phyloP scores from a whole-genome alignment of 345 rosid species.

The Citrus mangshanensis region DNA sequence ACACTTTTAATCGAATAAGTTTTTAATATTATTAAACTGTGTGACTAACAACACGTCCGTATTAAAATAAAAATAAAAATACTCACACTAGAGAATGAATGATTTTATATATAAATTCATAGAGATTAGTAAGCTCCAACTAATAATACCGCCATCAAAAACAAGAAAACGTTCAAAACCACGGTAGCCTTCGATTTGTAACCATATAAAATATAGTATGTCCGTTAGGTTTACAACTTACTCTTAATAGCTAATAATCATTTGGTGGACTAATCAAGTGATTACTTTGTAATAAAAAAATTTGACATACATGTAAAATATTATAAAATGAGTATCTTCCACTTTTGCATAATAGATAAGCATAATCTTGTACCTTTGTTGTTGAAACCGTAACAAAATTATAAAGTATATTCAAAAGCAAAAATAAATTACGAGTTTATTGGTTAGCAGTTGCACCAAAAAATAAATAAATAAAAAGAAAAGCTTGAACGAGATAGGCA shows the following conservation, averaged over 20 bases:
- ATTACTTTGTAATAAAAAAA: not conserved
- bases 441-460: no score
- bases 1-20: rapidly evolving
- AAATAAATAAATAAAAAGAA: no score
- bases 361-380: not conserved
- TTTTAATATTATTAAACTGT: rapidly evolving
- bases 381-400: not conserved
- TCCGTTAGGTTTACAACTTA: not conserved
- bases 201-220: not conserved
- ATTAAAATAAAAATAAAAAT: no score
- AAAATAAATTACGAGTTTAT: no score
- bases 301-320: not conserved
- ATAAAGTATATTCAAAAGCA: not conserved
- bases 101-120: no score
- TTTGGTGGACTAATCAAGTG: not conserved
- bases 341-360: not conserved
- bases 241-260: not conserved
- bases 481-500: no score
- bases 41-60: rapidly evolving
- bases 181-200: not conserved
- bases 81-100: rapidly evolving
- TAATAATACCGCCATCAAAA: not conserved
- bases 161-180: not conserved
- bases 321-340: not conserved
- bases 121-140: no score